phyloP scores from a whole-genome alignment of 768 basidiomycete species.

The Epithele typhae region DNA sequence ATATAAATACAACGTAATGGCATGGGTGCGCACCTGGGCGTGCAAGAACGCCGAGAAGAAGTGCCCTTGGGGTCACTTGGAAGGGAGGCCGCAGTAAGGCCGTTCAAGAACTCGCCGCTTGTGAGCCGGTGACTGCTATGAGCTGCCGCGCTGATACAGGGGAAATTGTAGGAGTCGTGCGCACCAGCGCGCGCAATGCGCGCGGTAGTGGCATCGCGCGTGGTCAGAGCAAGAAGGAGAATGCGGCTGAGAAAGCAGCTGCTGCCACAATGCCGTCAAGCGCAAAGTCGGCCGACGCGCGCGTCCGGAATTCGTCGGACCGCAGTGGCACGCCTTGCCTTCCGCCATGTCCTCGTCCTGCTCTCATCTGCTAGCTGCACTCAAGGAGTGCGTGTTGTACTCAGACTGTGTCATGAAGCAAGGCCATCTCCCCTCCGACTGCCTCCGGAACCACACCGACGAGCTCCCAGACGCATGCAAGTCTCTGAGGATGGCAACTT shows the following conservation, averaged over 20 bases:
- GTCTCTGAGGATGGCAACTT: slow-evolving; percentile 73
- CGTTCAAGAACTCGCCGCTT: slow-evolving; percentile 72
- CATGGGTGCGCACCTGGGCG: slow-evolving; percentile 19
- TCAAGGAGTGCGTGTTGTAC: slow-evolving; percentile 79
- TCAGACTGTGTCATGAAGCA: slow-evolving; percentile 87
- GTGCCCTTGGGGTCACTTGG: slow-evolving; percentile 11
- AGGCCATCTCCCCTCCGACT: slow-evolving; percentile 77
- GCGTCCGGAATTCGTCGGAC: slow-evolving; percentile 6
- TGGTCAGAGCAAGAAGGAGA: background rate
- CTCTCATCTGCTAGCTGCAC: slow-evolving; percentile 66
- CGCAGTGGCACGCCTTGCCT: slow-evolving; percentile 1
- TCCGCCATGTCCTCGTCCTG: slow-evolving; percentile 73
- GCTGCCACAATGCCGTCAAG: background rate
- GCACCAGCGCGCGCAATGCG: slow-evolving; percentile 40
- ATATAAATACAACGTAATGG: background rate
- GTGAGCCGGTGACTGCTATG: slow-evolving; percentile 74
- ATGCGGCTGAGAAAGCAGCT: background rate
- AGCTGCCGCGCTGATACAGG: slow-evolving; percentile 62
- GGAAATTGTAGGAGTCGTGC: slow-evolving; percentile 42
- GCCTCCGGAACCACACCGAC: slow-evolving; percentile 67
- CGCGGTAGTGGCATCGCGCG: slow-evolving; percentile 29
- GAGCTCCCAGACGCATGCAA: slow-evolving; percentile 82
- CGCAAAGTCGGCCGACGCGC: background rate
- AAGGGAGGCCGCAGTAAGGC: slow-evolving; percentile 23
- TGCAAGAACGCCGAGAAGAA: slow-evolving; percentile 26